Evolutionary conservation across 768 basidiomycete genomes (phyloP).

Genomic region (Russula brevipes): DNA sequence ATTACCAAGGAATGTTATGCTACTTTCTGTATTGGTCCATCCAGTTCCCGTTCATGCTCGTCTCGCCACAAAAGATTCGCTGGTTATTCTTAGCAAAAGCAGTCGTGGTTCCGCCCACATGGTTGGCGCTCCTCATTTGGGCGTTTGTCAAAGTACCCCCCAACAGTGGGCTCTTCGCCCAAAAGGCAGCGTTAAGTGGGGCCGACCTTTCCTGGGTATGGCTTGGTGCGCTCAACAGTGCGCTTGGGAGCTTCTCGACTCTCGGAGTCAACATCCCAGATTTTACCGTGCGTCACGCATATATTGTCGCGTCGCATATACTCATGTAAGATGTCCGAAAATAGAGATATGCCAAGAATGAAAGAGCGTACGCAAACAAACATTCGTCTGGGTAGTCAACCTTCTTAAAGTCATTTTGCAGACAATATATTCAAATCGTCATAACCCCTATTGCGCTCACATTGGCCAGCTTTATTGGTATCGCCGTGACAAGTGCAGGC

Average conservation of each 20-base stretch:
- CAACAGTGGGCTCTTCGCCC: constrained; percentile 51
- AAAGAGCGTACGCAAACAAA: constrained; percentile 46
- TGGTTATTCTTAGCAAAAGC: constrained; percentile 68
- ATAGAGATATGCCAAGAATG: constrained; percentile 68
- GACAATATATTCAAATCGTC: constrained; percentile 67
- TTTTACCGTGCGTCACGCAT: constrained; percentile 49
- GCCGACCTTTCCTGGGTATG: constrained; percentile 67
- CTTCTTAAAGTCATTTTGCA: constrained; percentile 27
- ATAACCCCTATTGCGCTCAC: constrained; percentile 78
- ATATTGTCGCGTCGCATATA: background rate
- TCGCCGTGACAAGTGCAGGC: constrained; percentile 76
- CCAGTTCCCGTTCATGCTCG: constrained; percentile 67
- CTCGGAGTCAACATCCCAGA: constrained; percentile 80
- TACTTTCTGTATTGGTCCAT: constrained; percentile 76
- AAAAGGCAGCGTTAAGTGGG: constrained; percentile 49
- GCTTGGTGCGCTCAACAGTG: constrained; percentile 71
- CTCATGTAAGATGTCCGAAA: background rate
- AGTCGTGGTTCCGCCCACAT: constrained; percentile 40
- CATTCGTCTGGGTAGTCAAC: background rate
- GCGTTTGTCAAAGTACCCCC: constrained; percentile 61
- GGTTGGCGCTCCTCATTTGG: constrained; percentile 31
- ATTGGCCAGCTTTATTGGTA: constrained; percentile 70
- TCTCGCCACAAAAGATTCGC: constrained; percentile 74
- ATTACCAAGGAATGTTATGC: constrained; percentile 54
- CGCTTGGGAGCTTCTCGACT: constrained; percentile 68